Percentiles rank a stretch among this genome's conserved stretches.
Conservation (phyloP, 805 yeast species). For the Suhomyces sp. region DNA sequence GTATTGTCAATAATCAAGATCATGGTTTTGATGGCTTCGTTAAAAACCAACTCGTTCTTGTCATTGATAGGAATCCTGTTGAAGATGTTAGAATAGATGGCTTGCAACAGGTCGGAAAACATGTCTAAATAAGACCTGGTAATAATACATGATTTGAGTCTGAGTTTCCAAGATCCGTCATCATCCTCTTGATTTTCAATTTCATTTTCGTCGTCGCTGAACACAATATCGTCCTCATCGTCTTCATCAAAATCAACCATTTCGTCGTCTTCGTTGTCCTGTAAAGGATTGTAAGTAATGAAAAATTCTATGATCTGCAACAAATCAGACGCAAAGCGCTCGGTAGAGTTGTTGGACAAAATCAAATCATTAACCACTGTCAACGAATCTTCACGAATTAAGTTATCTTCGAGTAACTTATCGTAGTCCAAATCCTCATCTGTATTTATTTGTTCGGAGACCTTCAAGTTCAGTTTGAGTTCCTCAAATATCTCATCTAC, state of each 20-base stretch:
- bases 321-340: slow-evolving; percentile 10
- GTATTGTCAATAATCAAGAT: slow-evolving; percentile 36
- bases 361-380: slow-evolving; percentile 37
- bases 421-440: slow-evolving; percentile 44
- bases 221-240: slow-evolving; percentile 14
- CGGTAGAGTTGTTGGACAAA: slow-evolving; percentile 10
- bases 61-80: slow-evolving; percentile 34
- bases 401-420: slow-evolving; percentile 40
- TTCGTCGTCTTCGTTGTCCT: slow-evolving; percentile 18
- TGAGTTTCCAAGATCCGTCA: slow-evolving; percentile 57
- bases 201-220: slow-evolving; percentile 47
- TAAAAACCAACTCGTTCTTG: slow-evolving; percentile 47
- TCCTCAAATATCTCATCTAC: slow-evolving; percentile 6
- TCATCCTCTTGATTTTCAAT: slow-evolving; percentile 43
- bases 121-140: slow-evolving; percentile 35
- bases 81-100: slow-evolving; percentile 30
- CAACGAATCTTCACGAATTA: slow-evolving; percentile 51
- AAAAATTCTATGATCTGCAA: slow-evolving; percentile 20
- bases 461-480: slow-evolving; percentile 2
- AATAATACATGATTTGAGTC: slow-evolving; percentile 50
- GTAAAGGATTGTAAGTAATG: slow-evolving; percentile 31
- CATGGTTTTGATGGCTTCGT: slow-evolving; percentile 46
- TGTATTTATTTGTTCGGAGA: slow-evolving; percentile 6
- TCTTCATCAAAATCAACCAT: slow-evolving; percentile 21
- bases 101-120: slow-evolving; percentile 35